A percentile compares a stretch with the other conserved stretches of the same genome.
Evolutionary conservation across 1,284 basidiomycete species (phyloP).

Genomic region (Golubevia pallescens): DNA sequence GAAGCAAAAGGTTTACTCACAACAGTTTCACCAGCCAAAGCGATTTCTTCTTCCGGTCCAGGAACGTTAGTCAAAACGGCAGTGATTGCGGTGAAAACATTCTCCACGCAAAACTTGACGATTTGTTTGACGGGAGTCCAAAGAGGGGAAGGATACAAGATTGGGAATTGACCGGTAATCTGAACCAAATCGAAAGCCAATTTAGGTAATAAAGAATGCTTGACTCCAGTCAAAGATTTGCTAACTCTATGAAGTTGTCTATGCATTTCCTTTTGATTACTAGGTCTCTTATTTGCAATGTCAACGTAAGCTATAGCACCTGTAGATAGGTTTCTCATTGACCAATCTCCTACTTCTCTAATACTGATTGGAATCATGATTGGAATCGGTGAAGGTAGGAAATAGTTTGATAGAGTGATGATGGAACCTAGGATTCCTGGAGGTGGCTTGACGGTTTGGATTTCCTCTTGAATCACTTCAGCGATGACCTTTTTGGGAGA

Average conservation of each 20-base stretch:
- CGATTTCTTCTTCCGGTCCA: conserved; percentile 34
- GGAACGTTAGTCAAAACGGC: conserved; percentile 60
- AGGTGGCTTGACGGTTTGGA: conserved; percentile 16
- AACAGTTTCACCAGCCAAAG: conserved; percentile 33
- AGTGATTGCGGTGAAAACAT: conserved; percentile 24
- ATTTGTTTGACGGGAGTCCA: conserved; percentile 11
- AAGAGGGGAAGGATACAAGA: conserved; percentile 10
- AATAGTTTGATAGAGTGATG: conserved; percentile 19
- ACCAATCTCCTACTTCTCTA: conserved; percentile 45
- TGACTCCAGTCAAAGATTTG: conserved; percentile 38
- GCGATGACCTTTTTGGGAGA: conserved; percentile 28
- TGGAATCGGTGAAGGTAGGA: conserved; percentile 35
- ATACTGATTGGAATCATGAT: conserved; percentile 56
- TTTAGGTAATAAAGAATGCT: conserved; percentile 40
- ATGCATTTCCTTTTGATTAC: conserved; percentile 26
- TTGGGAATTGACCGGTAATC: conserved; percentile 36
- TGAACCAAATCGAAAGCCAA: conserved; percentile 36
- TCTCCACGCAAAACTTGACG: neutral
- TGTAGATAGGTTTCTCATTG: conserved; percentile 54
- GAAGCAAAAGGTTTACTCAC: too few relatives aligned
- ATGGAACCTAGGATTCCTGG: conserved; percentile 19
- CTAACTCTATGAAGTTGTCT: conserved; percentile 38
- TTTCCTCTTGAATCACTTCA: conserved; percentile 42
- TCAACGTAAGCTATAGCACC: conserved; percentile 40
- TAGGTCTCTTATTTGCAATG: conserved; percentile 7